Conservation (phyloP, 2,329 filamentous ascomycete species). For the Venturia carpophila region DNA sequence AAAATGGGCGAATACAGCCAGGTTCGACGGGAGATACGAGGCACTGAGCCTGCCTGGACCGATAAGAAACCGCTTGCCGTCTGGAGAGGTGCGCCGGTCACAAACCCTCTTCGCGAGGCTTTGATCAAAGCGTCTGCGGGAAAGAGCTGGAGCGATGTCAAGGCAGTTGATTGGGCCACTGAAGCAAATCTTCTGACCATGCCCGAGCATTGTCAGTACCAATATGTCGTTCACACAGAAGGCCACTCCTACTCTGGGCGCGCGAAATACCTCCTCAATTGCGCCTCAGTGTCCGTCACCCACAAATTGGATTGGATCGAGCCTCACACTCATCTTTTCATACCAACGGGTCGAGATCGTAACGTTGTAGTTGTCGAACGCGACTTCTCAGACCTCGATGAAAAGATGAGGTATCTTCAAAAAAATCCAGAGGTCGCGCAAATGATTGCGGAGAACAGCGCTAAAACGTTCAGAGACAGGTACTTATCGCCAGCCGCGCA, state of each 20-base stretch:
- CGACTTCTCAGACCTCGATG: constrained; percentile 31
- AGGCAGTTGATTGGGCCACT: constrained; percentile 25
- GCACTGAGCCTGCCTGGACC: constrained; percentile 21
- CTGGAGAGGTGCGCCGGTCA: constrained; percentile 30
- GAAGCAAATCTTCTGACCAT: constrained; percentile 23
- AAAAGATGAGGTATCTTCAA: constrained; percentile 36
- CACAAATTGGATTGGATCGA: constrained; percentile 44
- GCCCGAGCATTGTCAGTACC: constrained; percentile 26
- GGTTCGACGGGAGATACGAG: constrained; percentile 20
- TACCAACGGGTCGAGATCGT: constrained; percentile 30
- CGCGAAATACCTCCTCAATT: constrained; percentile 29
- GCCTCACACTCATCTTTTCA: constrained; percentile 41
- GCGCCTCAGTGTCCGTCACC: constrained; percentile 39
- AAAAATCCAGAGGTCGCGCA: constrained; percentile 38
- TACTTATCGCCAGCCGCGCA: constrained; percentile 49
- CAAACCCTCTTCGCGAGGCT: constrained; percentile 25
- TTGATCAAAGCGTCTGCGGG: constrained; percentile 24
- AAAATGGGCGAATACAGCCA: constrained; percentile 21
- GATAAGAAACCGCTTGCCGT: constrained; percentile 25
- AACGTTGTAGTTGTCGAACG: constrained; percentile 18
- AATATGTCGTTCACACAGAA: constrained; percentile 23
- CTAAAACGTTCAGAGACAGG: constrained; percentile 42
- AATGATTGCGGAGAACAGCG: constrained; percentile 43
- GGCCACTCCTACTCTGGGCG: constrained; percentile 27
- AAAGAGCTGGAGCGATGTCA: constrained; percentile 27